These are phyloP conservation scores for Eustoma russellianum DNA, from an alignment of 257 asterid species.

Conservation along the genomic window DNA sequence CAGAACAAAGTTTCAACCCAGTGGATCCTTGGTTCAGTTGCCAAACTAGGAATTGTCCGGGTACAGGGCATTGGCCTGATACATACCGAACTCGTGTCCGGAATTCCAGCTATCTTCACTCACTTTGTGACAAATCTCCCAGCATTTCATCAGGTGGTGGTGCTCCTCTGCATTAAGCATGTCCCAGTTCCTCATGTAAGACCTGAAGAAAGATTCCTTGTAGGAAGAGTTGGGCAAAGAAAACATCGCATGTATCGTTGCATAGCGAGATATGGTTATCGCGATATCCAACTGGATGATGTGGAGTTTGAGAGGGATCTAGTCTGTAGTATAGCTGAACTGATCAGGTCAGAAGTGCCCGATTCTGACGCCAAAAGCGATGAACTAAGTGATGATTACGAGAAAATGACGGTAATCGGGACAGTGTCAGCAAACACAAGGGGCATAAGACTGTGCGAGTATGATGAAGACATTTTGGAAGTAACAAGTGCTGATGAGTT, in stretches of 20 bases:
- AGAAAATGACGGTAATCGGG: slow-evolving; percentile 70
- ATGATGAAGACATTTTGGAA: slow-evolving; percentile 21
- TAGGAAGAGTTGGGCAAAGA: slow-evolving; percentile 82
- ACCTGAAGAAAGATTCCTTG: slow-evolving; percentile 77
- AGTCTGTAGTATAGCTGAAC: slow-evolving; percentile 76
- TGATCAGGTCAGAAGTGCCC: slow-evolving; percentile 53
- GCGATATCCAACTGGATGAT: slow-evolving; percentile 62
- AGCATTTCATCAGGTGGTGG: slow-evolving; percentile 86
- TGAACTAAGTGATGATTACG: slow-evolving; percentile 28
- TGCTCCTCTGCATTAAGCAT: slow-evolving; percentile 64
- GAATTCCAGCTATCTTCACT: slow-evolving; percentile 86
- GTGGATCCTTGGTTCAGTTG: slow-evolving; percentile 76
- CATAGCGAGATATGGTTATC: slow-evolving; percentile 86
- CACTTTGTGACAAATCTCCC: slow-evolving; percentile 89
- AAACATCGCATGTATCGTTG: slow-evolving; percentile 65
- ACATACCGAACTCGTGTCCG: slow-evolving; percentile 91
- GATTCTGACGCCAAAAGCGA: slow-evolving; percentile 16
- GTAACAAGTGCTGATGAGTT: slow-evolving; percentile 21
- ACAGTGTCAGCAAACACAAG: slow-evolving; percentile 30
- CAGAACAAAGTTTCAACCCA: slow-evolving; percentile 80
- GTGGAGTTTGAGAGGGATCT: slow-evolving; percentile 77
- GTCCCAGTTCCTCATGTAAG: slow-evolving; percentile 96
- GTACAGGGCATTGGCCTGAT: slow-evolving; percentile 90
- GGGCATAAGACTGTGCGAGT: slow-evolving; percentile 35
- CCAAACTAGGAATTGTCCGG: slow-evolving; percentile 76